Conservation (phyloP, 345 rosid genomes). For the Eucalyptus curtisii region DNA sequence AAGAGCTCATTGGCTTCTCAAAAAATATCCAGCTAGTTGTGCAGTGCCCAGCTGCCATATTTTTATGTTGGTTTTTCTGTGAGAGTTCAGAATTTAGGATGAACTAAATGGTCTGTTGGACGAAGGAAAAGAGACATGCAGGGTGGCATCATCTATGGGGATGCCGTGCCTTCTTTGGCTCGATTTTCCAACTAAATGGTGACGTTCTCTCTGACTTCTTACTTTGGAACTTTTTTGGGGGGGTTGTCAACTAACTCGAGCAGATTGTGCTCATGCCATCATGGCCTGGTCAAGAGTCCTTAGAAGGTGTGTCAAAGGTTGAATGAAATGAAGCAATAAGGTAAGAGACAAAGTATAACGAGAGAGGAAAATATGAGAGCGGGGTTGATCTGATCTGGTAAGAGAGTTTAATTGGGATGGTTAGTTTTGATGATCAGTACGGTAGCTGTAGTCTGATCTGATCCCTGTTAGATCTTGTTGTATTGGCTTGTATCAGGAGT, state of each 20-base stretch:
- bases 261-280: background rate
- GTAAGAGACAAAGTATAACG: background rate
- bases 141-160: background rate
- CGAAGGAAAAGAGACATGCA: background rate
- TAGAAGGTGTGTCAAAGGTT: background rate
- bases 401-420: background rate
- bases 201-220: background rate
- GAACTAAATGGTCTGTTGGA: background rate
- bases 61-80: background rate
- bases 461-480: background rate
- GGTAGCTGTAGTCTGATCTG: background rate
- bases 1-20: background rate
- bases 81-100: background rate
- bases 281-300: background rate
- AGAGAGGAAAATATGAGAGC: background rate
- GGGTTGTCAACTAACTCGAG: background rate
- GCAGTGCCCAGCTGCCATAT: background rate
- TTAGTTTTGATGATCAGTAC: background rate
- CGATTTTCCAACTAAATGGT: background rate
- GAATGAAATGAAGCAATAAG: background rate
- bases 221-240: background rate
- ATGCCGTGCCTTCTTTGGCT: background rate
- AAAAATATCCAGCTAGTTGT: background rate
- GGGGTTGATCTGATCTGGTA: background rate
- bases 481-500: background rate